Percentiles rank a stretch among this genome's conserved stretches.
phyloP scores from a whole-genome alignment of 2,329 filamentous ascomycete genomes.

The Penicillium frequentans region DNA sequence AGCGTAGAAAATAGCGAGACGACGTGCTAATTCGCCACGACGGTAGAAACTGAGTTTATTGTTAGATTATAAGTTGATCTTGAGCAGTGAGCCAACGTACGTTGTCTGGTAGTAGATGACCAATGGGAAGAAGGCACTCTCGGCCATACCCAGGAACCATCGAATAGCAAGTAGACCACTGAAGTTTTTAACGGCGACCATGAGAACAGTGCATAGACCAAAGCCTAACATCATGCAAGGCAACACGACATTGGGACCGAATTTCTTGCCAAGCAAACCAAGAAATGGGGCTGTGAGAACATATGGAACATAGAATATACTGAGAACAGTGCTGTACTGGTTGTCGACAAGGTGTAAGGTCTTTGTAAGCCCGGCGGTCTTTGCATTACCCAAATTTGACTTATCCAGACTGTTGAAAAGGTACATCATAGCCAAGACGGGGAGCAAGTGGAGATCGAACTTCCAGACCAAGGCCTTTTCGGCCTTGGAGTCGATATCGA shows the following conservation, averaged over 20 bases:
- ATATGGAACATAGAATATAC: constrained; percentile 30
- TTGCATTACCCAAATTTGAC: constrained; percentile 37
- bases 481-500: constrained; percentile 37
- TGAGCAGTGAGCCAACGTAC: constrained; percentile 4
- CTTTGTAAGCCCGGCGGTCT: constrained; percentile 26
- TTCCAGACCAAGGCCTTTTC: constrained; percentile 52
- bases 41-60: constrained; percentile 23
- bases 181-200: constrained; percentile 25
- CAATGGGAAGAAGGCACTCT: constrained; percentile 31
- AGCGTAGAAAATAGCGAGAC: constrained; percentile 32
- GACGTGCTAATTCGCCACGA: constrained; percentile 28
- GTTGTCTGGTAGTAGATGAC: constrained; percentile 30
- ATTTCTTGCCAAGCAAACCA: constrained; percentile 29
- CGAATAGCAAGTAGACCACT: constrained; percentile 26
- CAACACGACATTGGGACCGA: constrained; percentile 25
- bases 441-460: constrained; percentile 47
- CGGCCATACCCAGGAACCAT: constrained; percentile 30
- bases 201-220: constrained; percentile 22
- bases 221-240: constrained; percentile 30
- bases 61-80: background rate
- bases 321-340: constrained; percentile 29
- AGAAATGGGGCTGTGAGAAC: constrained; percentile 29
- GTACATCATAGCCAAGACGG: constrained; percentile 57
- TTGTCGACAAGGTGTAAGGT: constrained; percentile 23
- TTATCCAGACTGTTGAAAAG: constrained; percentile 51